These are phyloP conservation scores for Nicotiana otophora DNA, from an alignment of 257 asterid genomes.

Conservation along the genomic window DNA sequence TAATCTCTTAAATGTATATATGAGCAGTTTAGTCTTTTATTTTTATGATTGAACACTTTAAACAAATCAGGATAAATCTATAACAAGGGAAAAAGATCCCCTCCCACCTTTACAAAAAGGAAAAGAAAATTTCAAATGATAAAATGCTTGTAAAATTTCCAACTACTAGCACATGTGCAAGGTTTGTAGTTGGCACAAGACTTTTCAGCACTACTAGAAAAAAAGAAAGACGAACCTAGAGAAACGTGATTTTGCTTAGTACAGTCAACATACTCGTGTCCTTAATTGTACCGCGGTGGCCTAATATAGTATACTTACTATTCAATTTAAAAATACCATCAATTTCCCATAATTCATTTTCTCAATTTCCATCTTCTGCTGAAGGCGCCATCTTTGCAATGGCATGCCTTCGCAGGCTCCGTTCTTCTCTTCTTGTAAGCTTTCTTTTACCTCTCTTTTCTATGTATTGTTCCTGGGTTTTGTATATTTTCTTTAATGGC, in stretches of 20 bases:
- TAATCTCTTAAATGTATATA: too few species aligned
- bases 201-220: neutral
- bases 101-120: too few species aligned
- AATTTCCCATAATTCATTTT: too few species aligned
- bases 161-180: neutral
- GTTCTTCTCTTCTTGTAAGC: conserved; percentile 38
- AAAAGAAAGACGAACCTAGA: neutral
- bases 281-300: too few species aligned
- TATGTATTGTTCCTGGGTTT: neutral
- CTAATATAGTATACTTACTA: too few species aligned
- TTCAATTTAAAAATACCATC: too few species aligned
- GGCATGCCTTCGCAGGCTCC: conserved; percentile 45
- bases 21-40: too few species aligned
- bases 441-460: neutral
- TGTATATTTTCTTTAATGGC: neutral
- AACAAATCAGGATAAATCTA: too few species aligned
- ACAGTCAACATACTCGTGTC: neutral
- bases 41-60: too few species aligned
- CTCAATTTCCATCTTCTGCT: neutral
- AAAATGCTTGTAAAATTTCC: too few species aligned
- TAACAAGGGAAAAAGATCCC: too few species aligned
- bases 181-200: neutral
- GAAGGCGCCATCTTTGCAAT: conserved; percentile 17
- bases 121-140: too few species aligned
- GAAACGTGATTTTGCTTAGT: neutral